phyloP scores from a whole-genome alignment of 331 rosid genomes.

The Malus hybrid region DNA sequence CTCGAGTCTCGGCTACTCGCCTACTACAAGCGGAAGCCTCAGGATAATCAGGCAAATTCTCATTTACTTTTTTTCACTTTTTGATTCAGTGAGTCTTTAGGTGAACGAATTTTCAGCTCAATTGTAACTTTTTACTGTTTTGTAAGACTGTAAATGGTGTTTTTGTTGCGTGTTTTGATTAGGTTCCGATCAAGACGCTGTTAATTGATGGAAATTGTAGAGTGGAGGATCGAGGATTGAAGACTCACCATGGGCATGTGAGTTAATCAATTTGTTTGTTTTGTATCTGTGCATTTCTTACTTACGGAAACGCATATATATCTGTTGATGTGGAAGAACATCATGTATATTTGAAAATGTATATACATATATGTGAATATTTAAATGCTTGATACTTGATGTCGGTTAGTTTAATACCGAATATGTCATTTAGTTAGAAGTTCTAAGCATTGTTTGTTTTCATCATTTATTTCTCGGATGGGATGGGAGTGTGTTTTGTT shows the following conservation, averaged over 20 bases:
- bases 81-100: neutral
- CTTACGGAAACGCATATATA: neutral
- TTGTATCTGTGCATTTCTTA: neutral
- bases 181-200: slow-evolving; percentile 93
- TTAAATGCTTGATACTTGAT: neutral
- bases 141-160: neutral
- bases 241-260: slow-evolving; percentile 98
- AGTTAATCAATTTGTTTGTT: slow-evolving; percentile 20
- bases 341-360: neutral
- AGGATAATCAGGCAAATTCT: slow-evolving; percentile 62
- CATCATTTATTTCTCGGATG: neutral
- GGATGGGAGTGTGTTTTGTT: neutral
- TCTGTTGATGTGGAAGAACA: neutral
- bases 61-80: slow-evolving; percentile 5
- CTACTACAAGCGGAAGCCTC: slow-evolving; percentile 92
- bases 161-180: slow-evolving; percentile 18
- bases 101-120: neutral
- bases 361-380: neutral
- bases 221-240: slow-evolving; percentile 99
- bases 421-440: neutral
- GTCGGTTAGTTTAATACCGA: neutral
- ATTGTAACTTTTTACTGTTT: neutral
- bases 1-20: slow-evolving; percentile 92
- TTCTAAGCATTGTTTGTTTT: neutral
- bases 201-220: slow-evolving; percentile 95